Evolutionary conservation across 805 yeast genomes (phyloP), one percentile per base, ranked within the genome.

Genomic region (Zygosaccharomyces bailii): DNA sequence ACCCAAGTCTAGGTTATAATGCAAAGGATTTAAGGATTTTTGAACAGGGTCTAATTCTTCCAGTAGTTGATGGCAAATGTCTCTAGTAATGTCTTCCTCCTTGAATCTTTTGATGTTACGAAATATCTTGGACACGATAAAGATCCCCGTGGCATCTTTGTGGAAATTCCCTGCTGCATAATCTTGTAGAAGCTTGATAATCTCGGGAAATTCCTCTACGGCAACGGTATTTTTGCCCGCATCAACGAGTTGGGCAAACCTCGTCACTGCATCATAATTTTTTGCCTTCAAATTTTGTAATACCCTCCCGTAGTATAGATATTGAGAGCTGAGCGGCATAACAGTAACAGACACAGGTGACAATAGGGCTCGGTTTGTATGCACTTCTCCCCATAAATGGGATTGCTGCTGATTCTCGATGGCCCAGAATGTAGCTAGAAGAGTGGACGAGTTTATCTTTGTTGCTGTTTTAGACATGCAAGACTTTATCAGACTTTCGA

Each of bases 81-180:
- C 72, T 48, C 73, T 70, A 1, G 84, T 74, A 37, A 79, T 74
- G 43, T 78, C 82, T 23, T 59, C 21, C 33, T 67, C 50, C 14
- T 60, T 55, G 36, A 60, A 65, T 7, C 35, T 37, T 1, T 49
- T 45, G 4, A 56, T 36, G 1, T 44, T 42, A 33, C 69, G 60
- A 50, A 70, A 63, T 13, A 69, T 40, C 34, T 68, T 69, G 13
- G 76, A 59, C 13, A 80, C 64, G 17, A 76, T 59, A 0, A 86
- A 73, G 42, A 75, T 79, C 5, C 74, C 60, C 2, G 66, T 69
- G 16, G 74, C 71, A 55, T 77, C 73, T 13, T 66, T 56, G 24
- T 75, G 55, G 16, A 59, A 48, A 37, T 80, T 79, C 0, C 80
- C 83, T 5, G 78, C 75, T 2, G 78, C 71, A 57, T 77, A 83